Evolutionary conservation across 2,329 filamentous ascomycete genomes (phyloP).

Genomic region (Parastagonospora avenae): DNA sequence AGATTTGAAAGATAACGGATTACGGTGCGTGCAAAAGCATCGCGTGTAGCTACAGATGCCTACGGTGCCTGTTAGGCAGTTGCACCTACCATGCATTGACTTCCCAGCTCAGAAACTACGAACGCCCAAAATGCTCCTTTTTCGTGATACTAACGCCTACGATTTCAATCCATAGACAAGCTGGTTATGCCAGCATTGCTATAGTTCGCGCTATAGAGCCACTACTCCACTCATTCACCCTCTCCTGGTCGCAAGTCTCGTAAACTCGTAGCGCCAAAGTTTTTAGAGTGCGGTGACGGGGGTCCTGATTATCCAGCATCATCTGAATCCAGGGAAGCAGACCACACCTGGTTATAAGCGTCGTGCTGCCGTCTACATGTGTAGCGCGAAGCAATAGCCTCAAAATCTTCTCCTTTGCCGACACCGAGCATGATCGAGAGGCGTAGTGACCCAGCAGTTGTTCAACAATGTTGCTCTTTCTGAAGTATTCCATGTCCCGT

Average conservation of each 20-base stretch:
- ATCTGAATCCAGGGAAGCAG: slow-evolving; percentile 75
- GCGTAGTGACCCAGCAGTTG: slow-evolving; percentile 72
- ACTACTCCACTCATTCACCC: slow-evolving; percentile 69
- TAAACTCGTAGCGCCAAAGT: slow-evolving; percentile 64
- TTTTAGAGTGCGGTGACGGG: slow-evolving; percentile 58
- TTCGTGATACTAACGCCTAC: neutral
- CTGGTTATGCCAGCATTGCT: slow-evolving; percentile 6
- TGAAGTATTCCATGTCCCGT: slow-evolving; percentile 65
- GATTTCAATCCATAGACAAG: neutral
- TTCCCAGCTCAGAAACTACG: slow-evolving; percentile 3
- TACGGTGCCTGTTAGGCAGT: slow-evolving; percentile 2
- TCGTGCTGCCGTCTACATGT: slow-evolving; percentile 75
- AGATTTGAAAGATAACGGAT: neutral
- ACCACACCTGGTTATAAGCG: slow-evolving; percentile 78
- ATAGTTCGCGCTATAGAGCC: slow-evolving; percentile 29
- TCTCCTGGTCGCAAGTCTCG: slow-evolving; percentile 69
- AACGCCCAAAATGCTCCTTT: slow-evolving; percentile 6
- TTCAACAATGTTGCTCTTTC: slow-evolving; percentile 71
- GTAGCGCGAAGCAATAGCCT: slow-evolving; percentile 69
- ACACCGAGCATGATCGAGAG: slow-evolving; percentile 66
- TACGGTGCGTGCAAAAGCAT: neutral
- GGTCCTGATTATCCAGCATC: slow-evolving; percentile 56
- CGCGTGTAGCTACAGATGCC: slow-evolving; percentile 3
- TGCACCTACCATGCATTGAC: slow-evolving; percentile 3
- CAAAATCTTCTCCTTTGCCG: slow-evolving; percentile 67